Evolutionary conservation across 2,329 filamentous ascomycete genomes (phyloP).

Genomic region (Aspergillus viridinutans): DNA sequence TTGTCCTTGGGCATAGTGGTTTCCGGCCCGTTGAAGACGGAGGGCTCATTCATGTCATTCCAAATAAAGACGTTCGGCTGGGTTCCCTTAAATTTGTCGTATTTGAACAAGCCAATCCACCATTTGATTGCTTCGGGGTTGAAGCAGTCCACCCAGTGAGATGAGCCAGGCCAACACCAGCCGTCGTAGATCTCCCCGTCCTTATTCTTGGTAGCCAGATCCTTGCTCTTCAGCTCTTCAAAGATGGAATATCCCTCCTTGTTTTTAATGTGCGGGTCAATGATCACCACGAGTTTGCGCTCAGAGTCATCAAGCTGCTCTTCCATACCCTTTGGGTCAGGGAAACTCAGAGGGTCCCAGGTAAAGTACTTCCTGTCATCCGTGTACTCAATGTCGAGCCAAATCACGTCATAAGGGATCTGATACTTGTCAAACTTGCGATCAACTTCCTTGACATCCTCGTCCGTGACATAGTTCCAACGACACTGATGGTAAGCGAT

Average conservation of each 20-base stretch:
- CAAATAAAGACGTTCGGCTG: constrained; percentile 86
- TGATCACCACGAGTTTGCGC: constrained; percentile 87
- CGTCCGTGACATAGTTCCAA: constrained; percentile 97
- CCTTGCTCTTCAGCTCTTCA: constrained; percentile 77
- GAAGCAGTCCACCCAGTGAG: constrained; percentile 94
- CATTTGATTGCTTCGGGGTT: constrained; percentile 86
- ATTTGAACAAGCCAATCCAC: constrained; percentile 89
- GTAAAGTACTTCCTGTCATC: constrained; percentile 98
- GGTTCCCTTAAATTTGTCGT: constrained; percentile 80
- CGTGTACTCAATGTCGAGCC: constrained; percentile 97
- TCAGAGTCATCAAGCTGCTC: constrained; percentile 80
- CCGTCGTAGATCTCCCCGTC: constrained; percentile 85
- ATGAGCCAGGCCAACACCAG: constrained; percentile 98
- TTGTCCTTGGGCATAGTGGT: constrained; percentile 99
- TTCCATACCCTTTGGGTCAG: constrained; percentile 80
- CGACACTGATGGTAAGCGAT: constrained; percentile 96
- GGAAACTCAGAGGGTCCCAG: constrained; percentile 86
- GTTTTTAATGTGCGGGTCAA: constrained; percentile 98
- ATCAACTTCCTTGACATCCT: constrained; percentile 95
- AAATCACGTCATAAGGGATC: constrained; percentile 98
- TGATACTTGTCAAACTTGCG: constrained; percentile 91
- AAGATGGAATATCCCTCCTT: constrained; percentile 70
- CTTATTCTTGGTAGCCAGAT: constrained; percentile 83
- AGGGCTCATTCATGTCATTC: constrained; percentile 99
- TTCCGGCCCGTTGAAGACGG: constrained; percentile 96